These are phyloP conservation scores for Colletotrichum cordylinicola DNA, from an alignment of 2,329 filamentous ascomycete species.

Conservation along the genomic window DNA sequence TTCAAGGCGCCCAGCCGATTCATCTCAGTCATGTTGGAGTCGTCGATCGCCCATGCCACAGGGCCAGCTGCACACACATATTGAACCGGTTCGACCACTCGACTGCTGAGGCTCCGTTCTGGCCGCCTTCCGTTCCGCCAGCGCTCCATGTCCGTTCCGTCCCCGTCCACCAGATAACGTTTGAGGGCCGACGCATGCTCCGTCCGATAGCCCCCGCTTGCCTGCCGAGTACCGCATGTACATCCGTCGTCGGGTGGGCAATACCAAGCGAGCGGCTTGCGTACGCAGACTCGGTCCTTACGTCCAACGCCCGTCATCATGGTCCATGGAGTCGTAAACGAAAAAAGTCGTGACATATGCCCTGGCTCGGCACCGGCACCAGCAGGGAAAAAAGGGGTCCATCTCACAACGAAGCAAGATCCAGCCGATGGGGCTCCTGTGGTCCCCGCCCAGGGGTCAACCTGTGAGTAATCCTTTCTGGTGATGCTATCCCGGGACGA, in stretches of 20 bases:
- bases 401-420: not conserved
- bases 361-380: not conserved
- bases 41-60: not conserved
- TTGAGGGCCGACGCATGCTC: not conserved
- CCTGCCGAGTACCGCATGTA: not conserved
- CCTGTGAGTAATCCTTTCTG: not conserved
- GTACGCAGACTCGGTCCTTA: not conserved
- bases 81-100: not conserved
- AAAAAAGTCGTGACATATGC: not conserved
- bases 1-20: not conserved
- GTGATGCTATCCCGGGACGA: not conserved
- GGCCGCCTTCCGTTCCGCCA: not conserved
- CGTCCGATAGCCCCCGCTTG: not conserved
- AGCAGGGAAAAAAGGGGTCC: not conserved
- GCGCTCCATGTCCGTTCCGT: not conserved
- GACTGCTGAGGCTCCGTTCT: not conserved
- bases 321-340: not conserved
- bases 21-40: not conserved
- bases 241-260: not conserved
- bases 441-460: not conserved
- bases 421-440: not conserved
- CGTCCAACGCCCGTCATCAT: slow-evolving; percentile 6
- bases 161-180: not conserved
- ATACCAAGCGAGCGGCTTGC: not conserved
- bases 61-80: not conserved